Percentiles rank a stretch among this genome's conserved stretches.
These are phyloP conservation scores for Selaginella moellendorffii DNA, from an alignment of 75 land plant species.

Conservation along the genomic window DNA sequence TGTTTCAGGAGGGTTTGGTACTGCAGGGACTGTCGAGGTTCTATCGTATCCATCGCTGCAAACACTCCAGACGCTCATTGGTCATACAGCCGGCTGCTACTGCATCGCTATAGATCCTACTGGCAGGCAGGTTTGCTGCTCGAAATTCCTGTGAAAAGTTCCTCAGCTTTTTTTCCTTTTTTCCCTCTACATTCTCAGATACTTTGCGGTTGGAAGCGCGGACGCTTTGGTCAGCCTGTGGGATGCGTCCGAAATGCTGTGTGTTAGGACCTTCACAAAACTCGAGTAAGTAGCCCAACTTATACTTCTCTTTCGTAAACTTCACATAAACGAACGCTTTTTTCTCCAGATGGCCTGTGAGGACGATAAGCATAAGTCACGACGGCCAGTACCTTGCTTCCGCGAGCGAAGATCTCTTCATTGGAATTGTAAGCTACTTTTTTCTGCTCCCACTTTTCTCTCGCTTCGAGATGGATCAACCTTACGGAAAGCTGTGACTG, in stretches of 20 bases:
- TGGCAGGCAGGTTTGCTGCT: constrained; percentile 46
- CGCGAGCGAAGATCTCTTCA: constrained; percentile 93
- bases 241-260: constrained; percentile 91
- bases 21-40: constrained; percentile 81
- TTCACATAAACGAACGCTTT: neutral
- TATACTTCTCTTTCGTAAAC: neutral
- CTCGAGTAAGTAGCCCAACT: constrained; percentile 62
- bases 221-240: constrained; percentile 98
- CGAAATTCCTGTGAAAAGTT: neutral
- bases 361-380: constrained; percentile 86
- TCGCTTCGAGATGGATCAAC: too few species aligned
- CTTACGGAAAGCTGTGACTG: too few species aligned
- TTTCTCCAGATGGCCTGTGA: constrained; percentile 78
- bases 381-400: constrained; percentile 95
- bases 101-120: constrained; percentile 96
- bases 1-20: neutral
- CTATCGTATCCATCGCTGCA: constrained; percentile 74
- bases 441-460: neutral
- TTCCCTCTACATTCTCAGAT: constrained; percentile 40
- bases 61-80: constrained; percentile 55
- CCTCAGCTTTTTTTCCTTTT: too few species aligned
- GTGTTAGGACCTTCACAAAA: constrained; percentile 86
- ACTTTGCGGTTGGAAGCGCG: constrained; percentile 98
- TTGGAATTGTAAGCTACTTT: constrained; percentile 61
- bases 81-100: constrained; percentile 98